Evolutionary conservation across 2,329 filamentous ascomycete species (phyloP).

Genomic region (Aspergillus sp.): DNA sequence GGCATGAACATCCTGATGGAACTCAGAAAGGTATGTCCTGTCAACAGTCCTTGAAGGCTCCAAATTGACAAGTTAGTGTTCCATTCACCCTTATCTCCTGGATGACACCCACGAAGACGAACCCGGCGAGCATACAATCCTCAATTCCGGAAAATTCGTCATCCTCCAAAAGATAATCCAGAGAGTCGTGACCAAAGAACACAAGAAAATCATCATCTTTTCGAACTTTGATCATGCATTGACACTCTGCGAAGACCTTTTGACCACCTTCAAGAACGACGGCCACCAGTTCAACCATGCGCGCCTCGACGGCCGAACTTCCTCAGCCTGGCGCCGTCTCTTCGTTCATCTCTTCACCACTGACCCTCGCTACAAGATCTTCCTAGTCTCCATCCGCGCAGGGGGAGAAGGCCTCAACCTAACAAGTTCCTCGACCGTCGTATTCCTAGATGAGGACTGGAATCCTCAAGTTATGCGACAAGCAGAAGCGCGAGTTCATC

Average conservation of each 20-base stretch:
- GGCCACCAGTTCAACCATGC: constrained; percentile 40
- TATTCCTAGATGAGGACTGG: constrained; percentile 53
- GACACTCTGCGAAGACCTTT: constrained; percentile 47
- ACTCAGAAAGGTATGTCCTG: constrained; percentile 38
- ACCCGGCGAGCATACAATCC: constrained; percentile 42
- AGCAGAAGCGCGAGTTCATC: constrained; percentile 49
- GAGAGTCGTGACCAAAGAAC: constrained; percentile 15
- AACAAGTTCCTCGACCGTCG: constrained; percentile 47
- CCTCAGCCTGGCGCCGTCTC: constrained; percentile 45
- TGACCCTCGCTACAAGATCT: constrained; percentile 44
- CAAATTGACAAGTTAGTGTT: constrained; percentile 28
- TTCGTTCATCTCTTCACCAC: constrained; percentile 50
- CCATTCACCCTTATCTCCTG: constrained; percentile 50
- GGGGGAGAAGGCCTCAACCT: constrained; percentile 53
- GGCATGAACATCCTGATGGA: constrained; percentile 35
- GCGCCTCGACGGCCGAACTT: constrained; percentile 47
- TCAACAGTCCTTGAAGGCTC: neutral
- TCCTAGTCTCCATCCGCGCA: constrained; percentile 51
- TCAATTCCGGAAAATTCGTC: constrained; percentile 51
- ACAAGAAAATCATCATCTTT: constrained; percentile 50
- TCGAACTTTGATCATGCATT: constrained; percentile 49
- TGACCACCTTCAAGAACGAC: constrained; percentile 39
- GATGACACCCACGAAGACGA: constrained; percentile 39
- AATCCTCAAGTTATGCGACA: constrained; percentile 50
- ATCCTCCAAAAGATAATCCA: constrained; percentile 42